These are phyloP conservation scores for Cytospora chrysosperma DNA, from an alignment of 2,329 filamentous ascomycete genomes.

Conservation along the genomic window DNA sequence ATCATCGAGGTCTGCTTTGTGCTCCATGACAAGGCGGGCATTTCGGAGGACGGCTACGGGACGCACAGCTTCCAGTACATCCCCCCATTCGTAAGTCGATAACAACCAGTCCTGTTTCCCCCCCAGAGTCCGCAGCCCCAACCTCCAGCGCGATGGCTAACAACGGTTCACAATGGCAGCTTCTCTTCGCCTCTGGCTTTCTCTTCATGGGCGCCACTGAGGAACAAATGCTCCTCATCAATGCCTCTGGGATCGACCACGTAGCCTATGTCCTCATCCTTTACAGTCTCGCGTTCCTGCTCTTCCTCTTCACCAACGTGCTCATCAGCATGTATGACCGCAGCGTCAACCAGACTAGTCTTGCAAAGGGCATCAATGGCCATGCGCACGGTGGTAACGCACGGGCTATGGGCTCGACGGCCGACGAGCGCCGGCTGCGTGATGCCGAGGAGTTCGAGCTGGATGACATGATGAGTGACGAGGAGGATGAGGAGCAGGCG, in stretches of 20 bases:
- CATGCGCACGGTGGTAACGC: slow-evolving; percentile 26
- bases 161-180: slow-evolving; percentile 45
- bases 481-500: slow-evolving; percentile 62
- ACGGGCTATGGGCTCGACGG: slow-evolving; percentile 21
- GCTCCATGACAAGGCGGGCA: slow-evolving; percentile 66
- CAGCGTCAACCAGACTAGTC: slow-evolving; percentile 38
- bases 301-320: slow-evolving; percentile 89
- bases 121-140: no score
- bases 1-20: slow-evolving; percentile 93
- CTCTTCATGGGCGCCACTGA: slow-evolving; percentile 97
- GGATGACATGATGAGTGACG: slow-evolving; percentile 84
- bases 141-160: slow-evolving; percentile 19
- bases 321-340: slow-evolving; percentile 82
- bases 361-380: slow-evolving; percentile 40
- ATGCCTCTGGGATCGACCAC: slow-evolving; percentile 74
- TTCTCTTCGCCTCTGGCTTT: slow-evolving; percentile 89
- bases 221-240: slow-evolving; percentile 84
- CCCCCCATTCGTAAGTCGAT: slow-evolving; percentile 55
- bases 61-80: slow-evolving; percentile 61
- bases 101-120: background rate
- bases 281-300: slow-evolving; percentile 83
- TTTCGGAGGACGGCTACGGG: slow-evolving; percentile 66
- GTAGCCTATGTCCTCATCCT: slow-evolving; percentile 91
- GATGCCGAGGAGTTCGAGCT: slow-evolving; percentile 94
- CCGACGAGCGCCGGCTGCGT: slow-evolving; percentile 58